Percentiles rank a stretch among this genome's conserved stretches.
phyloP scores from a whole-genome alignment of 139 green algal species.

The Spirogloea muscicola region DNA sequence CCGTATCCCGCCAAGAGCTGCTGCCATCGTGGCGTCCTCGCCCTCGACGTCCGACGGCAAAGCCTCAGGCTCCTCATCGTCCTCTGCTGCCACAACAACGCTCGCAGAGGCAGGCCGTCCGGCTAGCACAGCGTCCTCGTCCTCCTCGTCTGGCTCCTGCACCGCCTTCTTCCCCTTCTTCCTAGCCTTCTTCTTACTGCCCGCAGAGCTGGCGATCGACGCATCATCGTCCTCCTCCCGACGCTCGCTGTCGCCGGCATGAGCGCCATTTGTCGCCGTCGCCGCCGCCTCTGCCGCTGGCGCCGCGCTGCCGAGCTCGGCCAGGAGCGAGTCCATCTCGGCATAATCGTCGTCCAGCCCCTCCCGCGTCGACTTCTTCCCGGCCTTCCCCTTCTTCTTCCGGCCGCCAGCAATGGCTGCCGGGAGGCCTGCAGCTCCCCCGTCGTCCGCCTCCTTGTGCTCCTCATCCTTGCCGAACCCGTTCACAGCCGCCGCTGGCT shows the following conservation, averaged over 20 bases:
- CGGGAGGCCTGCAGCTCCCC: conserved; percentile 34
- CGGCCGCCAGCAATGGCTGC: neutral
- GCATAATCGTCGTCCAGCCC: no score
- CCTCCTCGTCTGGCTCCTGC: neutral
- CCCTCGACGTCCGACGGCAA: neutral
- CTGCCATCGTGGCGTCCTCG: neutral
- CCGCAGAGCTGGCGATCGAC: neutral
- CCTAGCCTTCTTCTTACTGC: conserved; percentile 17
- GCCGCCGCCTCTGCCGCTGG: conserved; percentile 3
- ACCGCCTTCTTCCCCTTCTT: conserved; percentile 33
- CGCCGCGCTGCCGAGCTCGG: conserved; percentile 11
- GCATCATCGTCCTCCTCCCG: conserved; percentile 22
- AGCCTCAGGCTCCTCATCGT: conserved; percentile 46
- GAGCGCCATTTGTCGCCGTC: neutral
- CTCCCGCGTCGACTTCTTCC: conserved; percentile 44
- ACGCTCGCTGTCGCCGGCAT: neutral
- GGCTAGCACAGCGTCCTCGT: neutral
- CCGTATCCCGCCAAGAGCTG: neutral
- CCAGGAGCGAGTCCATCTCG: neutral
- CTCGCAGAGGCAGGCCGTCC: neutral
- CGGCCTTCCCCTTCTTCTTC: conserved; percentile 62
- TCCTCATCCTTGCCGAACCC: conserved; percentile 48
- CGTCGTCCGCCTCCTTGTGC: conserved; percentile 23
- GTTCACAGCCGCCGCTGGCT: neutral
- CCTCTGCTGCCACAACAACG: neutral